phyloP scores from a whole-genome alignment of 2,329 filamentous ascomycete species.

The Dactylellina cionopaga region DNA sequence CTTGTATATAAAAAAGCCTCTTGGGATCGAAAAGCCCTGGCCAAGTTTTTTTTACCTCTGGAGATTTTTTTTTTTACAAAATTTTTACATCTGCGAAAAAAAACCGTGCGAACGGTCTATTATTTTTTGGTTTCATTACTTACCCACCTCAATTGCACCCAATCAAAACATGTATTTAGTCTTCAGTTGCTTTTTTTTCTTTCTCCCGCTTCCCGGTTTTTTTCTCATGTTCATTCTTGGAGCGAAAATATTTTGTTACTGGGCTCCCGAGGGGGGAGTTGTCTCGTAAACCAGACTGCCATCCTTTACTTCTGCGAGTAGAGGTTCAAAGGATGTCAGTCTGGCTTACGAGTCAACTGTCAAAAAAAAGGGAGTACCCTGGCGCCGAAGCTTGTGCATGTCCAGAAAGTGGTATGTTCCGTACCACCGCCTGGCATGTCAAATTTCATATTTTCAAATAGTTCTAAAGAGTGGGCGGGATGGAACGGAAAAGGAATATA shows the following conservation, averaged over 20 bases:
- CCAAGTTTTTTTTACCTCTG: constrained; percentile 48
- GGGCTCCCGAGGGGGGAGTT: constrained; percentile 47
- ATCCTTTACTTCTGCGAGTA: constrained; percentile 53
- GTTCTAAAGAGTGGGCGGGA: too few species aligned
- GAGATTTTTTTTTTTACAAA: constrained; percentile 47
- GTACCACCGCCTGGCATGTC: too few species aligned
- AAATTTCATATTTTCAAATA: constrained; percentile 31
- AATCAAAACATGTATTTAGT: constrained; percentile 36
- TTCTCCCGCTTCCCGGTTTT: constrained; percentile 3
- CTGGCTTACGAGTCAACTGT: constrained; percentile 53
- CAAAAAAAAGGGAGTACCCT: constrained; percentile 41
- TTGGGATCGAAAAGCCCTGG: constrained; percentile 34
- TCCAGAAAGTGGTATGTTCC: constrained; percentile 7
- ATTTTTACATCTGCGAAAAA: constrained; percentile 19
- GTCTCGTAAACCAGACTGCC: constrained; percentile 53
- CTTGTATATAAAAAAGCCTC: constrained; percentile 47
- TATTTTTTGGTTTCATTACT: too few species aligned
- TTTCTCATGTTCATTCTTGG: constrained; percentile 13
- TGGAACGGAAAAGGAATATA: background rate
- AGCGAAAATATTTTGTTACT: constrained; percentile 37
- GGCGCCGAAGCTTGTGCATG: constrained; percentile 10
- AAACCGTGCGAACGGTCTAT: constrained; percentile 41
- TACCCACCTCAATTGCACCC: too few species aligned
- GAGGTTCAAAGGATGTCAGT: constrained; percentile 53
- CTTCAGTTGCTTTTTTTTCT: background rate